Conservation (phyloP, 805 yeast species). For the Yamadazyma olivae region DNA sequence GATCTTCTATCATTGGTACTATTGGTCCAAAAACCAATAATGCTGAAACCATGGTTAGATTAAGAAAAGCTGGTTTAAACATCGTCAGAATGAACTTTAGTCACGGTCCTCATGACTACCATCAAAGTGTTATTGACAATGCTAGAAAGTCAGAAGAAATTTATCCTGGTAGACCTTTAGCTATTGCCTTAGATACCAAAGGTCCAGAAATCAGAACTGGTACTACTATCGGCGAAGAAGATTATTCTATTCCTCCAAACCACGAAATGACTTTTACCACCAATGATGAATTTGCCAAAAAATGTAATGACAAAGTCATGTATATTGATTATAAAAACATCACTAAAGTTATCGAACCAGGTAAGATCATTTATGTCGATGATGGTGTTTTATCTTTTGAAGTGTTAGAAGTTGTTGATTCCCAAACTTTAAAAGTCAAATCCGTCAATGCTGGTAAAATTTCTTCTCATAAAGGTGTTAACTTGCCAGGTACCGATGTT, state of each 20-base stretch:
- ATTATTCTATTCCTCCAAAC: slow-evolving; percentile 77
- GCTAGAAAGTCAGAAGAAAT: slow-evolving; percentile 90
- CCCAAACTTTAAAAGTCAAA: slow-evolving; percentile 75
- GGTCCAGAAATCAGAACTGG: slow-evolving; percentile 99
- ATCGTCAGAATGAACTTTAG: slow-evolving; percentile 99
- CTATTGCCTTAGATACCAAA: slow-evolving; percentile 97
- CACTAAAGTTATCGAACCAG: slow-evolving; percentile 85
- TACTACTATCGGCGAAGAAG: slow-evolving; percentile 75
- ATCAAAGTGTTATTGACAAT: slow-evolving; percentile 93
- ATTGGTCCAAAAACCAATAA: slow-evolving; percentile 98
- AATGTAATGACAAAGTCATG: slow-evolving; percentile 79
- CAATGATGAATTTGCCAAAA: slow-evolving; percentile 70
- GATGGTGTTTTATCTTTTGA: slow-evolving; percentile 97
- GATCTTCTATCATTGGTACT: slow-evolving; percentile 97
- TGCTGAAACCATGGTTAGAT: slow-evolving; percentile 76
- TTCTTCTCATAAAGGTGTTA: slow-evolving; percentile 98
- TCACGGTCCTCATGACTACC: slow-evolving; percentile 97
- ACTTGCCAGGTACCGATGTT: slow-evolving; percentile 98
- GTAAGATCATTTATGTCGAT: slow-evolving; percentile 91
- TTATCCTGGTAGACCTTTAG: slow-evolving; percentile 94
- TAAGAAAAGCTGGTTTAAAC: slow-evolving; percentile 97
- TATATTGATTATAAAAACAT: slow-evolving; percentile 93
- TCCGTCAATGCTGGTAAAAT: slow-evolving; percentile 94
- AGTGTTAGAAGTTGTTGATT: slow-evolving; percentile 81
- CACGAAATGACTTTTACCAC: slow-evolving; percentile 95